Percentiles rank a stretch among this genome's conserved stretches.
phyloP scores from a whole-genome alignment of 768 basidiomycete species.

The Boletus sp. region DNA sequence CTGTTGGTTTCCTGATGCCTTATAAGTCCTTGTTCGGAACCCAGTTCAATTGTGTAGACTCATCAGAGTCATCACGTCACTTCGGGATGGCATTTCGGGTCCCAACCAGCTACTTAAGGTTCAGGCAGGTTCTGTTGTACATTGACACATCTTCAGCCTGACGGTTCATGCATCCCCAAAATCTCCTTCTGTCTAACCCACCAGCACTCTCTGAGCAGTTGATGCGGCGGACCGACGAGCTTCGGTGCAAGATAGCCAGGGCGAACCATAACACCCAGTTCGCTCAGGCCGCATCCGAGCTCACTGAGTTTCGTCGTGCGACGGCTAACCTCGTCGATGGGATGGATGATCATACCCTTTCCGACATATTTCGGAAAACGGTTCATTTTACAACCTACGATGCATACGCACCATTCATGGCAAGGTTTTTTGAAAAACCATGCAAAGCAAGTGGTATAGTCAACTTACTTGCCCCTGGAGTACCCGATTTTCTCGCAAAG shows the following conservation, averaged over 20 bases:
- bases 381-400: constrained; percentile 17
- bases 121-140: not conserved
- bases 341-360: not conserved
- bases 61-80: no score
- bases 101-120: not conserved
- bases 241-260: not conserved
- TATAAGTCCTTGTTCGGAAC: no score
- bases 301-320: constrained; percentile 2
- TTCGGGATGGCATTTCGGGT: no score
- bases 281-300: constrained; percentile 3
- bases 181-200: not conserved
- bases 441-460: constrained; percentile 1
- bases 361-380: constrained; percentile 6
- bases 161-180: not conserved
- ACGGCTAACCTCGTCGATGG: not conserved
- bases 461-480: constrained; percentile 16
- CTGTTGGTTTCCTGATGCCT: no score
- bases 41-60: no score
- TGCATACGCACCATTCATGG: constrained; percentile 12
- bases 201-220: not conserved
- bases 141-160: no score
- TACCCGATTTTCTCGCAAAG: constrained; percentile 17
- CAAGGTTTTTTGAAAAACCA: constrained; percentile 5
- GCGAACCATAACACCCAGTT: constrained; percentile 6
- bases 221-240: not conserved